These are phyloP conservation scores for Mycena epipterygia DNA, from an alignment of 768 basidiomycete species.

Conservation along the genomic window DNA sequence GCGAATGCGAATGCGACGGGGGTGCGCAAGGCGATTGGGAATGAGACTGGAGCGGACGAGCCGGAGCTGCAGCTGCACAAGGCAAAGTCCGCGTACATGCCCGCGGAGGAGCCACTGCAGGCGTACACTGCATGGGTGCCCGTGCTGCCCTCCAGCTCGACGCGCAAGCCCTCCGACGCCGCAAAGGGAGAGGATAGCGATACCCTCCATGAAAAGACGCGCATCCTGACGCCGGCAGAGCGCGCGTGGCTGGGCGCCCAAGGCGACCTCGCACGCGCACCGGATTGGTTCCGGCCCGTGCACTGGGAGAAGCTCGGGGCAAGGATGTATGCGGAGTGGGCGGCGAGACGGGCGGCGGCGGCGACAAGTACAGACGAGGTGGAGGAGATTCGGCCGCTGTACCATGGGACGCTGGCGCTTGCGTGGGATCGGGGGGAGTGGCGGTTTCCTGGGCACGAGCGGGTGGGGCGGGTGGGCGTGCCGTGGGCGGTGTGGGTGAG, in stretches of 20 bases:
- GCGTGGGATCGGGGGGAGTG: constrained; percentile 32
- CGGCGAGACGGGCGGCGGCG: background rate
- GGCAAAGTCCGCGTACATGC: background rate
- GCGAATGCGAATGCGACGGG: too few relatives aligned
- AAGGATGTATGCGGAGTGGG: background rate
- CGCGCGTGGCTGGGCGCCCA: constrained; percentile 25
- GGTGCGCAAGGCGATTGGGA: too few relatives aligned
- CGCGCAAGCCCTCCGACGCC: background rate
- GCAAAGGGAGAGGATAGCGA: background rate
- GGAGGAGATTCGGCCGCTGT: constrained; percentile 7
- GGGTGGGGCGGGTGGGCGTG: constrained; percentile 9
- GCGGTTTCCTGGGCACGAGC: constrained; percentile 19
- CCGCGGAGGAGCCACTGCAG: background rate
- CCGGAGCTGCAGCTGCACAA: background rate
- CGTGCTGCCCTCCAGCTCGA: background rate
- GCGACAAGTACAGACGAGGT: too few relatives aligned
- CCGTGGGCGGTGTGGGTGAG: constrained; percentile 19
- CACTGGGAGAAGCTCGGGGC: constrained; percentile 15
- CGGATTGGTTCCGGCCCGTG: constrained; percentile 26
- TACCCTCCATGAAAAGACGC: too few relatives aligned
- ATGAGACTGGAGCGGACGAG: too few relatives aligned
- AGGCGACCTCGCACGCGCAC: constrained; percentile 18
- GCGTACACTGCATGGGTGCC: constrained; percentile 11
- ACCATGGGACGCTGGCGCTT: constrained; percentile 11
- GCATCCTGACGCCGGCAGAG: constrained; percentile 2